phyloP scores from a whole-genome alignment of 2,329 filamentous ascomycete genomes.

The Orbilia brochopaga region DNA sequence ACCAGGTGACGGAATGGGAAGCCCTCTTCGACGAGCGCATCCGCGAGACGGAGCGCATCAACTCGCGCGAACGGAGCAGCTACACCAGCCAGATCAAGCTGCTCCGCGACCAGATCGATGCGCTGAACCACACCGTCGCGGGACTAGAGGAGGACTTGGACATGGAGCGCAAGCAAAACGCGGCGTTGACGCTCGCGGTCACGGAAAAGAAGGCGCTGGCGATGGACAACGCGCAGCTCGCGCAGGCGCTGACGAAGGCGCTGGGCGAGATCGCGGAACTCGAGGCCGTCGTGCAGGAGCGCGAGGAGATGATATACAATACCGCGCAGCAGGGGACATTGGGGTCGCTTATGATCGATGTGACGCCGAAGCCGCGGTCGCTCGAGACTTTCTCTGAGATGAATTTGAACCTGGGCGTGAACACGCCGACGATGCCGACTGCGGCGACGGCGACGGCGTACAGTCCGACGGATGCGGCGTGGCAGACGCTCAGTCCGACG shows the following conservation, averaged over 20 bases:
- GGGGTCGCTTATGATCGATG: constrained; percentile 45
- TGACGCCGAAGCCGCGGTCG: constrained; percentile 41
- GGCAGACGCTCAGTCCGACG: constrained; percentile 44
- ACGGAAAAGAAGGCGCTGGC: constrained; percentile 48
- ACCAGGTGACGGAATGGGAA: constrained; percentile 50
- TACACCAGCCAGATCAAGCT: constrained; percentile 36
- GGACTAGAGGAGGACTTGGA: constrained; percentile 47
- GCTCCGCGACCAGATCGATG: constrained; percentile 40
- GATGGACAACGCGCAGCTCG: constrained; percentile 46
- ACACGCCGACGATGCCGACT: constrained; percentile 20
- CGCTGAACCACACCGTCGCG: constrained; percentile 22
- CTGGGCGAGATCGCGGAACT: constrained; percentile 46
- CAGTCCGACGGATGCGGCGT: constrained; percentile 36
- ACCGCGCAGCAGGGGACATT: constrained; percentile 32
- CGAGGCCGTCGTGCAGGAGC: constrained; percentile 35
- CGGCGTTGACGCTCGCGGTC: constrained; percentile 40
- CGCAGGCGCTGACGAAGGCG: constrained; percentile 44
- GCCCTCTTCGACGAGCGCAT: constrained; percentile 49
- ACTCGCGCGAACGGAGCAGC: constrained; percentile 35
- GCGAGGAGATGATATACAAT: constrained; percentile 35
- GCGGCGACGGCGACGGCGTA: constrained; percentile 16
- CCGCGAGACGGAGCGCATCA: constrained; percentile 40
- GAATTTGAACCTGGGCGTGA: background rate
- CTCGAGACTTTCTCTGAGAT: constrained; percentile 41
- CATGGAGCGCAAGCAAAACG: constrained; percentile 40